Percentiles rank a stretch among this genome's conserved stretches.
Conservation (phyloP, 257 asterid genomes). For the Solanum megistacrolobum region DNA sequence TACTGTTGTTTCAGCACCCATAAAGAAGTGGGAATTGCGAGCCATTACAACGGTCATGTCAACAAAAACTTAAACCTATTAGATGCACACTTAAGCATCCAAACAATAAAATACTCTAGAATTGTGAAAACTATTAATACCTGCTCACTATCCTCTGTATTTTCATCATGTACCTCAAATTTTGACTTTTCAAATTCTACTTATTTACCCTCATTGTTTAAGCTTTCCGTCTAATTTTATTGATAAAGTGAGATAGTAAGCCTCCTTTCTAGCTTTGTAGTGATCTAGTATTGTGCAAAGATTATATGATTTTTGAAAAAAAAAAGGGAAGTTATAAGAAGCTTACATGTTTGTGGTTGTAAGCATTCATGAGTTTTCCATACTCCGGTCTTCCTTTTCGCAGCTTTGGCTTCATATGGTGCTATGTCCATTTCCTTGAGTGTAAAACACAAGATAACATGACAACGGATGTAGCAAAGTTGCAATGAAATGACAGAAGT, state of each 20-base stretch:
- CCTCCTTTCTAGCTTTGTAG: not conserved
- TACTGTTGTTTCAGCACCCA: not conserved
- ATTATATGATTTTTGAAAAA: not conserved
- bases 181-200: not conserved
- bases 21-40: not conserved
- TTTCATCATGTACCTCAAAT: not conserved
- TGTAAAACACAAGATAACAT: not conserved
- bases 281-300: not conserved
- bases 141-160: not conserved
- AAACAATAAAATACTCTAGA: not conserved
- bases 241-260: not conserved
- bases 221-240: not conserved
- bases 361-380: not conserved
- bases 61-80: not conserved
- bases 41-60: not conserved
- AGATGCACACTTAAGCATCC: not conserved
- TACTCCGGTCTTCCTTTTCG: not conserved
- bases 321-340: not conserved
- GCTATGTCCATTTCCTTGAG: not conserved
- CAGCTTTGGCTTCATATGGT: not conserved
- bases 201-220: not conserved
- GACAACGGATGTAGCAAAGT: not conserved
- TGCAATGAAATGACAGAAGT: not conserved
- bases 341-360: not conserved
- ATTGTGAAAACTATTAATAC: not conserved